These are phyloP conservation scores for Phytophthora litchii DNA, from an alignment of 352 stramenopile genomes.

Conservation along the genomic window DNA sequence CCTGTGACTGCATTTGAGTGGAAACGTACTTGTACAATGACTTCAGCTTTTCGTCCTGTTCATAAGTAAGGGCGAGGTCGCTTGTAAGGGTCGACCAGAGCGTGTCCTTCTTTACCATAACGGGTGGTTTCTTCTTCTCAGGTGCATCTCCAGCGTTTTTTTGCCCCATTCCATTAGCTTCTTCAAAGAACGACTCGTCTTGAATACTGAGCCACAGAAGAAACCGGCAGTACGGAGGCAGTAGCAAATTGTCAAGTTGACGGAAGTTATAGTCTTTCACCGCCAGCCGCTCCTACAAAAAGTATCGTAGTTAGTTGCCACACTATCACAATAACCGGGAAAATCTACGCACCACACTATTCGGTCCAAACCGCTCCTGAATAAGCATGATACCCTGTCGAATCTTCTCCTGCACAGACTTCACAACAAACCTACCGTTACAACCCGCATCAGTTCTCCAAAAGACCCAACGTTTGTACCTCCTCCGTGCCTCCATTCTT, in stretches of 20 bases:
- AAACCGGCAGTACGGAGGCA: conserved; percentile 90
- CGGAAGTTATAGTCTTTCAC: conserved; percentile 92
- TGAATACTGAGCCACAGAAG: conserved; percentile 91
- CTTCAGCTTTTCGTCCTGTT: conserved; percentile 91
- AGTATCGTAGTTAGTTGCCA: conserved; percentile 4
- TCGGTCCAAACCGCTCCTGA: conserved; percentile 83
- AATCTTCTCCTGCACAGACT: conserved; percentile 73
- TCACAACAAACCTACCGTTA: conserved; percentile 1
- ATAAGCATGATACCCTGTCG: conserved; percentile 79
- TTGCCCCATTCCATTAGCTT: conserved; percentile 46
- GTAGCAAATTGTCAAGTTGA: conserved; percentile 82
- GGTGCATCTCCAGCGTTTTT: conserved; percentile 52
- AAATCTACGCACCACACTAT: conserved; percentile 61
- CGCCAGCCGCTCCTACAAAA: conserved; percentile 69
- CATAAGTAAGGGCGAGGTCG: conserved; percentile 86
- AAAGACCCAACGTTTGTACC: conserved; percentile 26
- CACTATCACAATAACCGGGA: neutral
- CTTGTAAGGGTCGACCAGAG: conserved; percentile 81
- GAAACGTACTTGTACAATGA: conserved; percentile 80
- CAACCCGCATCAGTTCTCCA: neutral
- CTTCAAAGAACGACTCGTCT: conserved; percentile 84
- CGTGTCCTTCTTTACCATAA: conserved; percentile 81
- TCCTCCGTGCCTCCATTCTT: conserved; percentile 63
- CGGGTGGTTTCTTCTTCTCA: conserved; percentile 73
- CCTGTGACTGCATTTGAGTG: neutral